phyloP scores from a whole-genome alignment of 1,139 yeast species.

The Zygosaccharomyces sapae region DNA sequence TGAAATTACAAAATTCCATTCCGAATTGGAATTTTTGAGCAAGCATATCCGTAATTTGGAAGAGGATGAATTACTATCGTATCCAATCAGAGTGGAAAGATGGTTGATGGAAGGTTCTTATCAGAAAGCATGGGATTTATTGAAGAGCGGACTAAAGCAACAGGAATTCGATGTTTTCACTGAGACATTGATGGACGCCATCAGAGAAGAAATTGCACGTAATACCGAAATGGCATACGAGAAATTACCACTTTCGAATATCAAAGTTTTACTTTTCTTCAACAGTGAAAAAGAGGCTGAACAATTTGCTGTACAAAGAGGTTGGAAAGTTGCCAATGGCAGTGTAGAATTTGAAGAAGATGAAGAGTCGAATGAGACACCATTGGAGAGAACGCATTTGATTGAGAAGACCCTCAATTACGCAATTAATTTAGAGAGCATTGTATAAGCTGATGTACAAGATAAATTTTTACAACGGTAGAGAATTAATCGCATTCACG shows the following conservation, averaged over 20 bases:
- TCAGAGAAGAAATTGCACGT: constrained; percentile 82
- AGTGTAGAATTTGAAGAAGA: constrained; percentile 52
- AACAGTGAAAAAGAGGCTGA: constrained; percentile 65
- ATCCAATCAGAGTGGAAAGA: constrained; percentile 85
- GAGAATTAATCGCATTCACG: background rate
- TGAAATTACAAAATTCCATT: constrained; percentile 81
- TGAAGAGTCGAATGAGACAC: constrained; percentile 19
- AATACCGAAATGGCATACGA: constrained; percentile 78
- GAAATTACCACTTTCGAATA: constrained; percentile 73
- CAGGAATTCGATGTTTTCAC: constrained; percentile 58
- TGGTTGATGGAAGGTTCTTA: constrained; percentile 97
- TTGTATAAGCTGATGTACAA: constrained; percentile 18
- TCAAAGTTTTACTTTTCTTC: constrained; percentile 74
- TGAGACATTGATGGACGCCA: constrained; percentile 64
- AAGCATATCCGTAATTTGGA: constrained; percentile 55
- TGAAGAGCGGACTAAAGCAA: constrained; percentile 41
- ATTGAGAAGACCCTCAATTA: constrained; percentile 33
- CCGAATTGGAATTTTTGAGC: constrained; percentile 73
- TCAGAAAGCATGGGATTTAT: constrained; percentile 83
- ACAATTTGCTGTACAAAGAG: constrained; percentile 52
- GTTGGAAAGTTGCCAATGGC: constrained; percentile 63
- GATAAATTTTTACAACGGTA: background rate
- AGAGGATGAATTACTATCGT: constrained; percentile 57
- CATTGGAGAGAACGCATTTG: constrained; percentile 18
- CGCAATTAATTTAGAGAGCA: constrained; percentile 35